phyloP scores from a whole-genome alignment of 23 red algal species.

The Pyropia yezoensis region DNA sequence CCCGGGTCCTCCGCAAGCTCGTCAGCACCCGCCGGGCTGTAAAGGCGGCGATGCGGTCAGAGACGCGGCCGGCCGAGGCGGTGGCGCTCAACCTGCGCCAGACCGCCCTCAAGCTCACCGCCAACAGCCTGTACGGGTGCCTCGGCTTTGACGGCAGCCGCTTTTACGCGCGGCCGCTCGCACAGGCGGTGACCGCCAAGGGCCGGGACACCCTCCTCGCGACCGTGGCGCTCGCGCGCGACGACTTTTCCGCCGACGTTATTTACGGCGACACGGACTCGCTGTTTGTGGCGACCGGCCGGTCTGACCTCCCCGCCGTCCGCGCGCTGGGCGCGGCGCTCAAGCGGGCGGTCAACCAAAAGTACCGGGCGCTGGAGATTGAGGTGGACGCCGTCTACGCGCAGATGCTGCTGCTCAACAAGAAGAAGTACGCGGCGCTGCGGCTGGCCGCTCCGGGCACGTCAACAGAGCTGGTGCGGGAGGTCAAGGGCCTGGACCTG shows the following conservation, averaged over 20 bases:
- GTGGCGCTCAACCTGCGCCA: slow-evolving; percentile 75
- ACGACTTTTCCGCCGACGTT: slow-evolving; percentile 55
- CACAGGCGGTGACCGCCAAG: slow-evolving; percentile 79
- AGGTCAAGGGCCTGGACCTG: slow-evolving; percentile 95
- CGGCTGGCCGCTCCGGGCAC: slow-evolving; percentile 37
- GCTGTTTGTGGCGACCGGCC: slow-evolving; percentile 81
- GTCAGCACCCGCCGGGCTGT: slow-evolving; percentile 69
- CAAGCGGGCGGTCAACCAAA: slow-evolving; percentile 78
- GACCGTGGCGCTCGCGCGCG: slow-evolving; percentile 74
- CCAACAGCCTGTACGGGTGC: slow-evolving; percentile 95
- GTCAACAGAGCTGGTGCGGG: slow-evolving; percentile 48
- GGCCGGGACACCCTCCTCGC: slow-evolving; percentile 82
- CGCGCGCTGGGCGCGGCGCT: slow-evolving; percentile 51
- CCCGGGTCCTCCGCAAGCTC: slow-evolving; percentile 73
- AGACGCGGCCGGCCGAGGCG: slow-evolving; percentile 20
- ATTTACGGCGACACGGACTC: slow-evolving; percentile 98
- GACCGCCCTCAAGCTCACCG: slow-evolving; percentile 93
- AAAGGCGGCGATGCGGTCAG: slow-evolving; percentile 47
- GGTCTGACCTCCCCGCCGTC: slow-evolving; percentile 48
- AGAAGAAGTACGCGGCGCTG: slow-evolving; percentile 96
- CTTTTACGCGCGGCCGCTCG: slow-evolving; percentile 71
- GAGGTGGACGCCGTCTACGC: slow-evolving; percentile 96
- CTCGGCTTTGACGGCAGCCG: slow-evolving; percentile 77
- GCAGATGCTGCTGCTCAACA: slow-evolving; percentile 92
- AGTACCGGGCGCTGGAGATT: slow-evolving; percentile 90